Evolutionary conservation across 2,329 filamentous ascomycete species (phyloP).

Genomic region (Escovopsis sp.): DNA sequence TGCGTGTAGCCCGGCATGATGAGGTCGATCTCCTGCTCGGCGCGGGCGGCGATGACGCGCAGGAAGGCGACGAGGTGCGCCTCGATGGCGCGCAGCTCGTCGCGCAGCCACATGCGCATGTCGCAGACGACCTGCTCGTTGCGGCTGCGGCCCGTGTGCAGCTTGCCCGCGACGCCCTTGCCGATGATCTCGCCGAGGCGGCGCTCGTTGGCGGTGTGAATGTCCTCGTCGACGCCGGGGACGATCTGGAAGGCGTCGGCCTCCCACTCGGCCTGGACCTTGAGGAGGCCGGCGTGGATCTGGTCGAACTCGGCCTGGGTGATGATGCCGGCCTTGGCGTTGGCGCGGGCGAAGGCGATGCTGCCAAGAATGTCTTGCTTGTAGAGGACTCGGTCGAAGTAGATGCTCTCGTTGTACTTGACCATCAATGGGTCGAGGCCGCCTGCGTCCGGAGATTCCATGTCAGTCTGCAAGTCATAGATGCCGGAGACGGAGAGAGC

Average conservation of each 20-base stretch:
- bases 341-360: constrained; percentile 71
- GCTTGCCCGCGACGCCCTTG: constrained; percentile 71
- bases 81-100: constrained; percentile 59
- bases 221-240: constrained; percentile 40
- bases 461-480: not conserved
- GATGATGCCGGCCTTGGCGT: constrained; percentile 60
- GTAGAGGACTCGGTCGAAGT: constrained; percentile 65
- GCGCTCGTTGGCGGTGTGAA: constrained; percentile 59
- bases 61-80: constrained; percentile 53
- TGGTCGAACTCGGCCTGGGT: constrained; percentile 55
- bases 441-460: constrained; percentile 32
- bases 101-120: constrained; percentile 78
- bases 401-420: constrained; percentile 69
- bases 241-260: constrained; percentile 34
- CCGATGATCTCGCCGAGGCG: constrained; percentile 73
- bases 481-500: too few relatives aligned
- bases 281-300: constrained; percentile 57
- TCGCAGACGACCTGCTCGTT: constrained; percentile 87
- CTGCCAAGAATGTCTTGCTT: constrained; percentile 67
- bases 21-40: constrained; percentile 59
- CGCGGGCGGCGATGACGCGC: constrained; percentile 50
- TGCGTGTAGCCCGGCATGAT: constrained; percentile 87
- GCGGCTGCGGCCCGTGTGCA: constrained; percentile 75
- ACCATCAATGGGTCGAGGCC: constrained; percentile 76
- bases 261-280: constrained; percentile 40